Evolutionary conservation across 1,139 yeast genomes (phyloP), one percentile per base, ranked within the genome.

Genomic region (Blastobotrys petasosporus): DNA sequence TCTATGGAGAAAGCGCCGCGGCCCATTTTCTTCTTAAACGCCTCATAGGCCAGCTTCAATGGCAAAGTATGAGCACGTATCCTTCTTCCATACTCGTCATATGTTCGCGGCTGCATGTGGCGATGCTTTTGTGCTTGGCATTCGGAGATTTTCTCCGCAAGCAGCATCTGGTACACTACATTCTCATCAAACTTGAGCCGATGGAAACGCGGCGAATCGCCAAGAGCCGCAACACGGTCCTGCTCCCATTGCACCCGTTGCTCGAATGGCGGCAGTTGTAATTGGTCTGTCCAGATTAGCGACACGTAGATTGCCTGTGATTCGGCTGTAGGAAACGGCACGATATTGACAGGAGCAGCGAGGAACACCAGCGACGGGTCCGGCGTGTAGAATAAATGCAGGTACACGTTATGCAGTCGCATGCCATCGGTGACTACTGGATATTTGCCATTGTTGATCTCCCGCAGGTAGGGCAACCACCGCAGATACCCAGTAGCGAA

Each of bases 401-500:
- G 67, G 68, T 78, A 80, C 6, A 78, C 60, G 25, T 76, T 73
- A 45, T 68, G 69, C n/a, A 79, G 63, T 39, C 75, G 66, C 38
- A 61, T 56, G 5, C 80, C 79, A 38, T 68, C 65, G 0, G 75
- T 68, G 37, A 75, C 65, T 7, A 73, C 53, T 3, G 75, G 48
- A 28, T 58, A 46, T 54, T 50, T 38, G 8, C 44, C 32, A 10
- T 52, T 47, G 35, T 42, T 37, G 8, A 38, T 4, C 29, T 50
- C 49, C 17, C 64, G 62, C 39, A 78, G 56, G 47, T 65, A 75
- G 5, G 81, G 80, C 45, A 70, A 65, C 28, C 74, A 69, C 53
- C 76, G 71, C 20, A 72, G 65, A 59, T 76, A 82, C 0, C 88
- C 87, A 1, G 88, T 82, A 31, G 85, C 83, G 60, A 76, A 80